Evolutionary conservation across 179 eudicot species (phyloP).

Genomic region (Vitellaria paradoxa): DNA sequence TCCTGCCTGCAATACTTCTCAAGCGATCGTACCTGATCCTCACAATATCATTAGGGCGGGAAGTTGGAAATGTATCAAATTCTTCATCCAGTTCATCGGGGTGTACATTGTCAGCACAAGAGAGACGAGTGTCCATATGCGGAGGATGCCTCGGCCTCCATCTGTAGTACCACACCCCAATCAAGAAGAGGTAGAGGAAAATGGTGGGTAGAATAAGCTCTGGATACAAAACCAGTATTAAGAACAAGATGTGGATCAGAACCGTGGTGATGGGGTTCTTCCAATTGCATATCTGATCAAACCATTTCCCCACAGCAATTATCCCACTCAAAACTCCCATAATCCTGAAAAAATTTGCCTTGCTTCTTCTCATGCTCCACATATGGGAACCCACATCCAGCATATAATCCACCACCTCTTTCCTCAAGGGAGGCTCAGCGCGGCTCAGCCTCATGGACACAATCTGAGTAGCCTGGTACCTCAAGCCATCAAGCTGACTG

Average conservation of each 20-base stretch:
- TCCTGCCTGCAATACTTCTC: conserved; percentile 61
- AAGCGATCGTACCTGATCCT: conserved; percentile 63
- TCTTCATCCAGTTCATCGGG: conserved; percentile 72
- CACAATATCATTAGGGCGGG: conserved; percentile 48
- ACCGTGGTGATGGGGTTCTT: conserved; percentile 66
- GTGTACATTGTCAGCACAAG: conserved; percentile 54
- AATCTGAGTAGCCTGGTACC: conserved; percentile 63
- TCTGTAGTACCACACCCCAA: conserved; percentile 61
- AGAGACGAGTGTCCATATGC: conserved; percentile 65
- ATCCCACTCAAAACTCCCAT: conserved; percentile 56
- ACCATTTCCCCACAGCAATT: conserved; percentile 61
- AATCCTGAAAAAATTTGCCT: conserved; percentile 65
- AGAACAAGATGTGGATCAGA: conserved; percentile 52
- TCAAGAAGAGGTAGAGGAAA: conserved; percentile 56
- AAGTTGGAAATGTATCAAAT: conserved; percentile 60
- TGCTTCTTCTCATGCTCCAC: conserved; percentile 85
- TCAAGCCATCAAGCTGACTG: conserved; percentile 55
- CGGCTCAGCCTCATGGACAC: conserved; percentile 52
- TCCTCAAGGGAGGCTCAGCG: conserved; percentile 64
- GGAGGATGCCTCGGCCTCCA: conserved; percentile 72
- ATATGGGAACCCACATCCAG: conserved; percentile 59
- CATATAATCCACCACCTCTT: conserved; percentile 73
- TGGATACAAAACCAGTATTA: conserved; percentile 57
- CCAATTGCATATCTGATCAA: conserved; percentile 68
- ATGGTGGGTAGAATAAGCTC: conserved; percentile 57